These are phyloP conservation scores for Clarireedia paspali DNA, from an alignment of 2,329 filamentous ascomycete species.

Conservation along the genomic window DNA sequence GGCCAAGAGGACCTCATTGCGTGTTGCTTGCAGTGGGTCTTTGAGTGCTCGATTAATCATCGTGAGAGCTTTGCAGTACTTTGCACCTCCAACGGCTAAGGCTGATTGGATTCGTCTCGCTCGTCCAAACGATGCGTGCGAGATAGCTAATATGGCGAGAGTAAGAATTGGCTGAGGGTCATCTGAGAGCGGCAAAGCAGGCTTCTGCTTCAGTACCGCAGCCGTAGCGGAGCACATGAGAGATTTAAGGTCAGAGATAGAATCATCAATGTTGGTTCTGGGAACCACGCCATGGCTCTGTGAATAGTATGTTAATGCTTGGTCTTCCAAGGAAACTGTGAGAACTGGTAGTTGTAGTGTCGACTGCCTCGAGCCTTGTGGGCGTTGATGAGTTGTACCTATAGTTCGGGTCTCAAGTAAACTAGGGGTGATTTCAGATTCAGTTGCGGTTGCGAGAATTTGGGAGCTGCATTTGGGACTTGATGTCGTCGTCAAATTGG, in stretches of 20 bases:
- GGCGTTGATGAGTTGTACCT: no score
- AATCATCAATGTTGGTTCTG: background rate
- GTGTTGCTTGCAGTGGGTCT: background rate
- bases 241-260: background rate
- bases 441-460: background rate
- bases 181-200: background rate
- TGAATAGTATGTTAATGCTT: background rate
- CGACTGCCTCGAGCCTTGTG: no score
- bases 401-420: background rate
- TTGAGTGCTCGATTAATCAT: slow-evolving; percentile 8
- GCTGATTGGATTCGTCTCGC: background rate
- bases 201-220: background rate
- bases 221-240: background rate
- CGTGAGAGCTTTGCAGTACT: slow-evolving; percentile 7
- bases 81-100: background rate
- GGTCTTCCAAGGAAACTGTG: background rate
- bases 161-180: background rate
- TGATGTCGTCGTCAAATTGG: slow-evolving; percentile 7
- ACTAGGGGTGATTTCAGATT: background rate
- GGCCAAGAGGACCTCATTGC: slow-evolving; percentile 9
- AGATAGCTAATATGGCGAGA: slow-evolving; percentile 10
- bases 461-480: background rate
- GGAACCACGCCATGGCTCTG: background rate
- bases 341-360: background rate
- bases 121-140: background rate